Evolutionary conservation across 2,329 filamentous ascomycete species (phyloP), one percentile per base, ranked within the genome.

Genomic region (Aspergillus luchuensis): DNA sequence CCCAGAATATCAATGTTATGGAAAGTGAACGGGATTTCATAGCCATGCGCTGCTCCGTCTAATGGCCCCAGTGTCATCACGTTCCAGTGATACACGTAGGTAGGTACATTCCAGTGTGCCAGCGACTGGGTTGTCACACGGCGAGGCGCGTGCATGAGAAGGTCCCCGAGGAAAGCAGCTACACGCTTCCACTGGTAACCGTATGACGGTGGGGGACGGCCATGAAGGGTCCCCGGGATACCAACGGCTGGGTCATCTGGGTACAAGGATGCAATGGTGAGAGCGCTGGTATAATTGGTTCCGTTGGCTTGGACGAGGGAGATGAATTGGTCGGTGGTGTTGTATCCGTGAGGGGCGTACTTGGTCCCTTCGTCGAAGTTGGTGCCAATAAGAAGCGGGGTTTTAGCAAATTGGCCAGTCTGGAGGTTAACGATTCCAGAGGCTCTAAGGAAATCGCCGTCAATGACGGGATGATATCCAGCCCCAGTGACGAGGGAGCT

Each of bases 11-110:
- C 43, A 3, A 49, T 21, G 23, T 62, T 64, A n/a, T 38, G 38
- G 38, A 60, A 61, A 15, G 48, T 30, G 19, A 62, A 64, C 11
- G 56, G 50, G 5, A 62, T n/a, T 21, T 64, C 59, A 15, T 58
- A 54, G 15, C 54, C 56, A 36, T 64, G 63, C 19, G 54, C 43
- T 1, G 48, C 63, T 6, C 63, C 63, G 8, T 63, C 36, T n/a
- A 57, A 21, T 23, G 54, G 57, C 1, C 62, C 60, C 30, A 51
- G 13, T 21, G 64, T 56, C 38, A 63, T 41, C 15, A 50, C 41
- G 21, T 65, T 57, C 41, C 64, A 66, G 21, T 58, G 56, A 28
- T 61, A 66, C 8, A 50, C 59, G 36, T 66, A 66, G 5, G 61
- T 47, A 4, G 58, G 54, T 1, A 57, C 36, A 5, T 57, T 57